Base-by-base conservation (phyloP, 495 filamentous ascomycete genomes). In the Chlorociboria aeruginascens region DNA sequence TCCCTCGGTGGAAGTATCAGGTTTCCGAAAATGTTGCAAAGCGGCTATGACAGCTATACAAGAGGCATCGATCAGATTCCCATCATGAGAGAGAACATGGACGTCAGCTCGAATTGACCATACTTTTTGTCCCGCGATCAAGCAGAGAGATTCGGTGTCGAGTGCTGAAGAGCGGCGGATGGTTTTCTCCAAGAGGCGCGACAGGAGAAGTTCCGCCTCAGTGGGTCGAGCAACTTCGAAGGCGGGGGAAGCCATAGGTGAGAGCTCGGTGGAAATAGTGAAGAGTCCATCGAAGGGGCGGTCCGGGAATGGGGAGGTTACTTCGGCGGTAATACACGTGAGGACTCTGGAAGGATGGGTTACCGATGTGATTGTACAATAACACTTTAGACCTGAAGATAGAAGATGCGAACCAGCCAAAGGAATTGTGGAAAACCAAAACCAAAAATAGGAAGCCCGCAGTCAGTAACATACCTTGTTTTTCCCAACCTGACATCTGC, bases 251-350 rank as follows among this genome's bases (percentile, higher is more conserved):
- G 85, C 81, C 83, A 98, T 89, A n/a, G 88, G 85, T 41, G 79
- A 82, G 52, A 98, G 76, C 63, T 98, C 92, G 49, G 89, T 81
- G 29, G 78, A 75, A 61, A 98, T 96, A 44, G 77, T 85, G 67
- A 97, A 96, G 60, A 92, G 74, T 59, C 92, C 92, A 60, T 96
- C 90, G 57, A 95, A 95, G 41, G 88, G 89, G 28, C 92, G 82
- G 62, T 96, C 90, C 38, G 82, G 67, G 60, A 79, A 86, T 34
- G 92, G 92, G 44, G 82, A 74, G 12, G 82, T 79, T 36, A 97
- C 81, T 67, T 90, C 83, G 46, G 85, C 80, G n/a, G 88, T 90
- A 48, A 94, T 85, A 49, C 83, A 81, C 29, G 81, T 83, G 47
- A 93, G 68, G 46, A 96, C 72, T 60, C 92, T 96, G 59, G 28